Base-by-base conservation (phyloP, 2,329 filamentous ascomycete genomes). In the Xylariaceae sp. region DNA sequence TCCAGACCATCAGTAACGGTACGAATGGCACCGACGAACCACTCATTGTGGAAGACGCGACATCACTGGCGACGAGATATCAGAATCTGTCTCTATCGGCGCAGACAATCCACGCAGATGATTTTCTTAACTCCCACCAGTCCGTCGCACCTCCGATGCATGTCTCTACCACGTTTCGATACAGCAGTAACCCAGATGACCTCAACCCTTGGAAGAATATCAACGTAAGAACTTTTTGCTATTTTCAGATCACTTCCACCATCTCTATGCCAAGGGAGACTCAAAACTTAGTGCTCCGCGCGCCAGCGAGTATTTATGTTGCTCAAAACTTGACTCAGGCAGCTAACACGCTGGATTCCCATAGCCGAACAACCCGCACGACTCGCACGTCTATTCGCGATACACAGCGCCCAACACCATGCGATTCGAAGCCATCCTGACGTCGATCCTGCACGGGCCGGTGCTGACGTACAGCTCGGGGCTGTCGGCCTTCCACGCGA, bases 81-180 rank as follows among this genome's bases (percentile, higher is more conserved):
- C 70, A 68, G 56, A 56, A 70, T 53, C 73, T 83, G 43, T 79
- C 84, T 4, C 75, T 89, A 42, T 82, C 89, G 6, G 91, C 91
- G 5, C 81, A 83, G 50, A 83, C 88, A n/a, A 77, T 96, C 59
- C 92, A 96, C 70, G 90, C 88, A 58, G 92, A 96, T 67, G 87
- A 95, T 74, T 79, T 78, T 64, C 81, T 94, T 65, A 90, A 91
- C 72, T 74, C 79, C 27, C 83, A 89, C 62, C 80, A 85, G 44
- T 91, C 94, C 68, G 88, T 97, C 50, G 92, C 93, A 10, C 93
- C 94, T 54, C 85, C 93, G 3, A 80, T 97, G 67, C 93, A 97
- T 71, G 85, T 95, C 59, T 92, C 91, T 57, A 97, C 93, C 10
- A 97, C 91, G 13, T 97, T 91, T 73, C 86, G 91, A 63, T 97